Evolutionary conservation across 495 filamentous ascomycete genomes (phyloP), one percentile per base, ranked within the genome.

Genomic region (Astrocystis sublimbata): DNA sequence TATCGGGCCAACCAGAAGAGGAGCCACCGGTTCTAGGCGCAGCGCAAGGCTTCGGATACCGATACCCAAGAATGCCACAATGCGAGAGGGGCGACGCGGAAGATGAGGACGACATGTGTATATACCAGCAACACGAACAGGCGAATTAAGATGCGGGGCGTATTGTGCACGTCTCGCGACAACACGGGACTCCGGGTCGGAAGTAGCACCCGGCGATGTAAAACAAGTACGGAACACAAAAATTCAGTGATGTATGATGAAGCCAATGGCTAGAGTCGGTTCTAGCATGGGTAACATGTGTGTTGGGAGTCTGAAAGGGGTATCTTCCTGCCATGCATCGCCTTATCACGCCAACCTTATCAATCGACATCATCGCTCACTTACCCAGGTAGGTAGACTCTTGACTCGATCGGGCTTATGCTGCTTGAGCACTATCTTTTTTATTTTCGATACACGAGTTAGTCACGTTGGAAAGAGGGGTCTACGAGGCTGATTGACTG

Each of bases 11-110:
- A 82, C 84, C 85, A 85, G 73, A 83, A 86, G 75, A 84, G 86
- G 68, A 85, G 81, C 53, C 91, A 92, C 63, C 83, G 94, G 65
- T 98, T 97, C 71, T 98, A 74, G 38, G 42, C n/a, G 60, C 13
- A 26, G 38, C 9, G 31, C 30, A 9, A 43, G 2, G 45, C 21
- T 35, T 9, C 19, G 40, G 40, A 12, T 1, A 35, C 35, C 13
- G 45, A 13, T 12, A 6, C 17, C 58, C 0, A 42, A 12, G 6
- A 10, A 35, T 24, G 52, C 45, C 21, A 53, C 7, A 19, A 62
- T 56, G 50, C 40, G 41, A 31, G 49, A 47, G 40, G 41, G 41
- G n/a, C n/a, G n/a, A n/a, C n/a, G 23, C 23, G 55, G 40, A 26
- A 21, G 50, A 55, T 13, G 42, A 56, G 30, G 51, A 17, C 38